phyloP scores from a whole-genome alignment of 441 rosid genomes.

The Syzygium malaccense region DNA sequence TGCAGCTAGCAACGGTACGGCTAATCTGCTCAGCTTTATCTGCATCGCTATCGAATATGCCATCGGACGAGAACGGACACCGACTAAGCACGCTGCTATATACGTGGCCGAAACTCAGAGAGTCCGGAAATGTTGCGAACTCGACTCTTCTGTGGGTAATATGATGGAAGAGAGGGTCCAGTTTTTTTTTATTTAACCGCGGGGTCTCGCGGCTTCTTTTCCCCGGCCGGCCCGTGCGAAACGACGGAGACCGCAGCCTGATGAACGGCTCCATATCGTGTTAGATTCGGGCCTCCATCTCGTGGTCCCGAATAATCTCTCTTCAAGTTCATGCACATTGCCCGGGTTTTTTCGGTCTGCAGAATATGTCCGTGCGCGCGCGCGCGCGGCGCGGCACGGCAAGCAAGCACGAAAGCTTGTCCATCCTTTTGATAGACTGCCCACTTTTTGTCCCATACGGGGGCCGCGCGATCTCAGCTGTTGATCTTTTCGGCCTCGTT shows the following conservation, averaged over 20 bases:
- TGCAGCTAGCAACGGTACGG: neutral
- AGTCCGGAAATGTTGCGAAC: neutral
- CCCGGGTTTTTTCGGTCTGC: too few relatives aligned
- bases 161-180: neutral
- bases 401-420: too few relatives aligned
- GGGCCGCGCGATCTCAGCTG: neutral
- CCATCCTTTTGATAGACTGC: too few relatives aligned
- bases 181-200: neutral
- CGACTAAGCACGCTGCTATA: neutral
- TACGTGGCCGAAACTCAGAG: neutral
- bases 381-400: too few relatives aligned
- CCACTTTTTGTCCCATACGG: too few relatives aligned
- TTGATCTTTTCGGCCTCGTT: neutral
- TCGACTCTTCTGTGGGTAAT: neutral
- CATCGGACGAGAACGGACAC: neutral
- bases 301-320: neutral
- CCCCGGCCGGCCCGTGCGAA: neutral
- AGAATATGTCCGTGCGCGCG: too few relatives aligned
- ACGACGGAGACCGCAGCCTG: too few relatives aligned
- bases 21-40: neutral
- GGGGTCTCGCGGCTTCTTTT: neutral
- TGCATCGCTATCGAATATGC: neutral
- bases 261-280: neutral
- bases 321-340: too few relatives aligned
- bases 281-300: neutral